Conservation (phyloP, 2,329 filamentous ascomycete genomes). For the Fusarium sororula region DNA sequence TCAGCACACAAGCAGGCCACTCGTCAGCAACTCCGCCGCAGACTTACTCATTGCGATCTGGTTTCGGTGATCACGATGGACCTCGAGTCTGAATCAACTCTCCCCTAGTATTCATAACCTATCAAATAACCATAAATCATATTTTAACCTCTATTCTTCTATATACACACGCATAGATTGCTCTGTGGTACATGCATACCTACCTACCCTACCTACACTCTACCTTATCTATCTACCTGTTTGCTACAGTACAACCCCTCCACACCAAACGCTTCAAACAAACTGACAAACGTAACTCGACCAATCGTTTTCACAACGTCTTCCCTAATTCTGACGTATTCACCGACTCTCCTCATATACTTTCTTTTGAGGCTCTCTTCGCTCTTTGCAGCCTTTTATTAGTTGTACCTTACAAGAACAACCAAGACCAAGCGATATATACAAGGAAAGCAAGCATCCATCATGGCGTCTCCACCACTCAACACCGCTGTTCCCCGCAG, state of each 20-base stretch:
- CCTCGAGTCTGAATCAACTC: slow-evolving; percentile 1
- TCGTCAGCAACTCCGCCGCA: slow-evolving; percentile 10
- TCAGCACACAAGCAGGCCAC: slow-evolving; percentile 36
- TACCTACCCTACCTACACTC: background rate
- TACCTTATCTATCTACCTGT: background rate
- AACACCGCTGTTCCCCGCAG: slow-evolving; percentile 39
- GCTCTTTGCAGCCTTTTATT: background rate
- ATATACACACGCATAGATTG: background rate
- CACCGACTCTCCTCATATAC: slow-evolving; percentile 3
- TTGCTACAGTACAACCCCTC: slow-evolving; percentile 18
- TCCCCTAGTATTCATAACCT: background rate
- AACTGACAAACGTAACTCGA: slow-evolving; percentile 8
- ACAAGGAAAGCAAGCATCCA: background rate
- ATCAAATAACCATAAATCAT: background rate
- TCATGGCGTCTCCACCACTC: slow-evolving; percentile 47
- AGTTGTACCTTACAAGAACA: background rate
- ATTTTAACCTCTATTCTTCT: background rate
- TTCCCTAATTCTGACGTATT: slow-evolving; percentile 18
- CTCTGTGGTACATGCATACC: background rate
- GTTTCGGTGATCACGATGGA: slow-evolving; percentile 19
- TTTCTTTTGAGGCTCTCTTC: background rate
- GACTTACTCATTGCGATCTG: background rate
- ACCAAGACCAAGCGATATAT: background rate
- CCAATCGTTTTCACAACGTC: slow-evolving; percentile 16
- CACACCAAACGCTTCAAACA: background rate